A percentile compares a stretch with the other conserved stretches of the same genome.
Conservation (phyloP, 2,329 filamentous ascomycete species). For the Stagonosporopsis tanaceti region DNA sequence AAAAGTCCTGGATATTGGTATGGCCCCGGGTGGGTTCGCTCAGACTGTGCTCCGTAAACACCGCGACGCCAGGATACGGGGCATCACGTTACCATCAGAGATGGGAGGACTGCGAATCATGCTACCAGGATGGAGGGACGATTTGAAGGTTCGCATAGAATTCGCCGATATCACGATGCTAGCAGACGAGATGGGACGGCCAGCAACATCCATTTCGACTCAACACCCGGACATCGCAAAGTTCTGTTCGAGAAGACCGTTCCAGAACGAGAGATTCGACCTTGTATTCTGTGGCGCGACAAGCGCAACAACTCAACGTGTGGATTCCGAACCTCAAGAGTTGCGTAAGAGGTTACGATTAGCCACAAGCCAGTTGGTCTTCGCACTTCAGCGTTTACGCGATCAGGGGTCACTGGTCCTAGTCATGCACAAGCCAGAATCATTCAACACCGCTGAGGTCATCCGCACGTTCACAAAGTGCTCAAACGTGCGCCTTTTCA, state of each 20-base stretch:
- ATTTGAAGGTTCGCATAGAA: constrained; percentile 13
- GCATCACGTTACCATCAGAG: constrained; percentile 53
- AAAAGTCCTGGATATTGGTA: constrained; percentile 62
- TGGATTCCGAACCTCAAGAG: constrained; percentile 15
- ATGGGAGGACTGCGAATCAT: constrained; percentile 53
- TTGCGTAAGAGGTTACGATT: constrained; percentile 41
- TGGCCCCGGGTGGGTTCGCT: constrained; percentile 64
- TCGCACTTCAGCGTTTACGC: constrained; percentile 57
- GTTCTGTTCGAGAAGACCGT: constrained; percentile 1
- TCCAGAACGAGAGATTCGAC: constrained; percentile 33
- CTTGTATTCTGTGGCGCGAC: constrained; percentile 60
- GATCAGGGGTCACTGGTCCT: constrained; percentile 60
- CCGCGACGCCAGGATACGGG: constrained; percentile 45
- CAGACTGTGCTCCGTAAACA: constrained; percentile 49
- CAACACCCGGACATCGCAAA: constrained; percentile 3
- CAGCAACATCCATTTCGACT: background rate
- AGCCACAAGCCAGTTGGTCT: constrained; percentile 50
- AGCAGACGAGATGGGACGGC: constrained; percentile 48
- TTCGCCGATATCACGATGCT: constrained; percentile 63
- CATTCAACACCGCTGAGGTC: constrained; percentile 48
- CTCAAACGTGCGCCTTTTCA: constrained; percentile 54
- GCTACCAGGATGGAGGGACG: constrained; percentile 4
- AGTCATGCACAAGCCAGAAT: constrained; percentile 60
- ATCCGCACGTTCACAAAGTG: constrained; percentile 55
- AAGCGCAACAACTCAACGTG: constrained; percentile 48